Base-by-base conservation (phyloP, 768 basidiomycete genomes). In the Tephrocybe sp. region DNA sequence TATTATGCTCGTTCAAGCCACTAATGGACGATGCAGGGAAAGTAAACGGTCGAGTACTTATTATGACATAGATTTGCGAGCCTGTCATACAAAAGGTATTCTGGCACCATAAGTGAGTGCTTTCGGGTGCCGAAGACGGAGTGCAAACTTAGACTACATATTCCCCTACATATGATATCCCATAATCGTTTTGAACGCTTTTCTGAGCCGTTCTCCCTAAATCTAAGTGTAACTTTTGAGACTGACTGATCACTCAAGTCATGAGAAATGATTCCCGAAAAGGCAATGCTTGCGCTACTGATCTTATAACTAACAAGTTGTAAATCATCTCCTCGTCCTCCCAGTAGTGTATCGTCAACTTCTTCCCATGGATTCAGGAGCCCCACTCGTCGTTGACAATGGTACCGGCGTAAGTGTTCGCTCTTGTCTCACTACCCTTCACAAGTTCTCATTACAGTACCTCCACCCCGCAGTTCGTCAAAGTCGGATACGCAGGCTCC, bases 401-500 rank as follows among this genome's bases (percentile, higher is more conserved):
- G 91, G 91, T 63, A 93, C 91, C 25, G 91, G 91, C 47, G 90
- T 91, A 71, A 64, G 88, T 73, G 46, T 26, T 40, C 24, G n/a
- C 21, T 0, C 43, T 23, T 38, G 20, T 32, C 44, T 23, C 12
- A 32, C 37, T 32, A 20, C 15, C 18, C 14, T 24, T 18, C 37
- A 40, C 24, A 33, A 38, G 54, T 45, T 42, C 43, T 36, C 55
- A 51, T 34, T 43, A 17, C 40, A 36, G 32, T 53, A 37, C 49
- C 56, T 42, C 42, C 43, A 47, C 46, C 50, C 46, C 71, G n/a
- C n/a, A 93, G 88, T 93, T 92, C 63, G 91, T 93, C 62, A 93
- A 93, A 77, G 88, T 91, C 32, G 90, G 91, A 38, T 93, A 88
- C 62, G 91, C 89, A 54, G 90, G 91, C 54, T 90, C 89, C 62